Conservation (phyloP, 1,139 yeast genomes). For the Fermentozyma sake region DNA sequence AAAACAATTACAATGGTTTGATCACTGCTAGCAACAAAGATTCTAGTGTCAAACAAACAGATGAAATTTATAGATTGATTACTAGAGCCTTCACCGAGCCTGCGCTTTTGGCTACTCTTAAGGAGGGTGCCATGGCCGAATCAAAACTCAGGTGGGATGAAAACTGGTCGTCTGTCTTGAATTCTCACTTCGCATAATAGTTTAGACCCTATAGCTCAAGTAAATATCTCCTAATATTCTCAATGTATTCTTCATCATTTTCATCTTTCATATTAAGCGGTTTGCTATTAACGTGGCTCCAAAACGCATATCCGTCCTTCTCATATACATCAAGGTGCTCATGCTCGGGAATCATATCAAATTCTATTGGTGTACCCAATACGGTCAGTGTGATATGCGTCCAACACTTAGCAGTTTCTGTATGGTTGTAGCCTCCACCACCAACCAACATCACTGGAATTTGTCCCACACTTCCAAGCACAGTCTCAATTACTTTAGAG, state of each 20-base stretch:
- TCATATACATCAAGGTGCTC: conserved; percentile 40
- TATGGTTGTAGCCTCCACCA: conserved; percentile 74
- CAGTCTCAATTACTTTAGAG: conserved; percentile 27
- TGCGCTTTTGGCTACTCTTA: conserved; percentile 31
- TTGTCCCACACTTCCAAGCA: conserved; percentile 23
- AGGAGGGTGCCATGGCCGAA: conserved; percentile 67
- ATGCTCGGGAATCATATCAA: conserved; percentile 53
- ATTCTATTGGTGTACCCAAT: conserved; percentile 14
- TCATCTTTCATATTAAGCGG: conserved; percentile 37
- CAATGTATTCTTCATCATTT: conserved; percentile 23
- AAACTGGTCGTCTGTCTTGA: too few species aligned
- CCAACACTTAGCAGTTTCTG: conserved; percentile 65
- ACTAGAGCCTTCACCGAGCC: conserved; percentile 41
- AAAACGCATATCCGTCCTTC: conserved; percentile 46
- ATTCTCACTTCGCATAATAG: too few species aligned
- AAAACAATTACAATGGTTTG: conserved; percentile 42
- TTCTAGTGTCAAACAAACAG: conserved; percentile 38
- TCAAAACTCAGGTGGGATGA: conserved; percentile 67
- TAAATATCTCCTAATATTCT: conserved; percentile 1
- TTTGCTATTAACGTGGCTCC: conserved; percentile 30
- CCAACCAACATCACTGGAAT: conserved; percentile 52
- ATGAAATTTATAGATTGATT: conserved; percentile 51
- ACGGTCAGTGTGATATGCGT: conserved; percentile 48
- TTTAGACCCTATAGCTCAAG: too few species aligned
- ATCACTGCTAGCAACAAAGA: conserved; percentile 31